A percentile compares a stretch with the other conserved stretches of the same genome.
Evolutionary conservation across 2,329 filamentous ascomycete genomes (phyloP).

Genomic region (Trichophyton simii): DNA sequence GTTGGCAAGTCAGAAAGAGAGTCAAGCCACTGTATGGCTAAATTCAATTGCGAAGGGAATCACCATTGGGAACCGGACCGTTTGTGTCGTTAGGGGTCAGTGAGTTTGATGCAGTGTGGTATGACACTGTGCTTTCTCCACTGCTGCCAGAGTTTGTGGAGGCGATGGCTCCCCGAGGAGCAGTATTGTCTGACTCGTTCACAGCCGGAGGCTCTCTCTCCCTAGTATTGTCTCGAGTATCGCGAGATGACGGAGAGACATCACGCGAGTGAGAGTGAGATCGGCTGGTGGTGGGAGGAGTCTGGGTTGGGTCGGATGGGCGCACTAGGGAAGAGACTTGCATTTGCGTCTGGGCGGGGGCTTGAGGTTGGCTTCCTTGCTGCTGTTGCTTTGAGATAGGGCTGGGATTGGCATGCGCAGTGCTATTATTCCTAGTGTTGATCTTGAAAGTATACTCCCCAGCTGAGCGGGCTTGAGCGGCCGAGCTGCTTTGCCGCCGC

Average conservation of each 20-base stretch:
- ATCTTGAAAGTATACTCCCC: conserved; percentile 1
- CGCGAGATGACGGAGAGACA: not conserved
- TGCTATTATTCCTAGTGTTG: not conserved
- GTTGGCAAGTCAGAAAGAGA: not conserved
- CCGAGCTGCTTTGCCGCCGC: not conserved
- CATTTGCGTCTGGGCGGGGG: not conserved
- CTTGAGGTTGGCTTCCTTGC: not conserved
- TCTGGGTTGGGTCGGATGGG: not conserved
- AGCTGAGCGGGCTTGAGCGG: not conserved
- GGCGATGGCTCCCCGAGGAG: not conserved
- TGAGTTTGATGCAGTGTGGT: not conserved
- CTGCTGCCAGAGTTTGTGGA: not conserved
- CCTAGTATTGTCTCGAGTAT: not conserved
- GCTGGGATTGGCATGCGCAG: not conserved
- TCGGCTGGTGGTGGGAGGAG: not conserved
- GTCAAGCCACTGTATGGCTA: not conserved
- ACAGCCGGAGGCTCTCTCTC: not conserved
- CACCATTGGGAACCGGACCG: not conserved
- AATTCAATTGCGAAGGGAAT: not conserved
- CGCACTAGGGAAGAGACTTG: not conserved
- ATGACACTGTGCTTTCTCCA: not conserved
- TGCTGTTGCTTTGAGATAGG: not conserved
- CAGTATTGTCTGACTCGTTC: not conserved
- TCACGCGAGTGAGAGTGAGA: conserved; percentile 1
- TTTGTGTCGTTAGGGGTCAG: not conserved